Conservation (phyloP, 164 flowering plant species). For the Amborella trichopoda region DNA sequence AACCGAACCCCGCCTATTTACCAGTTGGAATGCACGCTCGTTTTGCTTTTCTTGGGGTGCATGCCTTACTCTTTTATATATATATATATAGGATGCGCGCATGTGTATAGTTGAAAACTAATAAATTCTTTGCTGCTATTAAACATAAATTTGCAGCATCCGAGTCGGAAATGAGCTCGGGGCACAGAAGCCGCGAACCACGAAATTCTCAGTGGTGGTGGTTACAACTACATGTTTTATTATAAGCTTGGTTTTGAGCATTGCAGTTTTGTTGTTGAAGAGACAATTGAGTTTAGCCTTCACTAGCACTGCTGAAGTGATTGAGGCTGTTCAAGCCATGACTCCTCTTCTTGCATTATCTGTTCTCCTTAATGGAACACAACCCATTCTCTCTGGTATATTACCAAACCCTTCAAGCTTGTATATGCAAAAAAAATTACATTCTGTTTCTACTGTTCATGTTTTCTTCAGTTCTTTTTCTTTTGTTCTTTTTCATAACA, state of each 20-base stretch:
- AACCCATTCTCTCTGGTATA: constrained; percentile 53
- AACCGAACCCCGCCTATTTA: too few relatives aligned
- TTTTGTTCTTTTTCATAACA: too few relatives aligned
- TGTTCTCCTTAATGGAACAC: constrained; percentile 50
- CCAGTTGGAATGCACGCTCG: neutral
- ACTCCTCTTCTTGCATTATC: constrained; percentile 51
- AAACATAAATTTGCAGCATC: constrained; percentile 16
- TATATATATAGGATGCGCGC: neutral
- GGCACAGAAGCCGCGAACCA: constrained; percentile 32
- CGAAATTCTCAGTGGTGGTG: constrained; percentile 40
- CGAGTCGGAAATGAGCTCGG: constrained; percentile 57
- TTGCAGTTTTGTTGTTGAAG: constrained; percentile 24
- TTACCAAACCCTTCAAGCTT: too few relatives aligned
- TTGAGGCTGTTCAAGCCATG: constrained; percentile 30
- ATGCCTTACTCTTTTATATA: neutral
- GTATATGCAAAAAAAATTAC: too few relatives aligned
- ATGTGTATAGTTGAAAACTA: neutral
- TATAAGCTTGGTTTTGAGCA: constrained; percentile 36
- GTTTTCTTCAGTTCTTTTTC: neutral
- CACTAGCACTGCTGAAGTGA: constrained; percentile 30
- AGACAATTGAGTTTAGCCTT: constrained; percentile 36
- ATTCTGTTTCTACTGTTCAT: neutral
- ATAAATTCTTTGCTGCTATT: neutral
- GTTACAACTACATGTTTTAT: constrained; percentile 32
- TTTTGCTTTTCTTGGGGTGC: neutral